Conservation (phyloP, 345 rosid genomes). For the Gossypium longicalyx region DNA sequence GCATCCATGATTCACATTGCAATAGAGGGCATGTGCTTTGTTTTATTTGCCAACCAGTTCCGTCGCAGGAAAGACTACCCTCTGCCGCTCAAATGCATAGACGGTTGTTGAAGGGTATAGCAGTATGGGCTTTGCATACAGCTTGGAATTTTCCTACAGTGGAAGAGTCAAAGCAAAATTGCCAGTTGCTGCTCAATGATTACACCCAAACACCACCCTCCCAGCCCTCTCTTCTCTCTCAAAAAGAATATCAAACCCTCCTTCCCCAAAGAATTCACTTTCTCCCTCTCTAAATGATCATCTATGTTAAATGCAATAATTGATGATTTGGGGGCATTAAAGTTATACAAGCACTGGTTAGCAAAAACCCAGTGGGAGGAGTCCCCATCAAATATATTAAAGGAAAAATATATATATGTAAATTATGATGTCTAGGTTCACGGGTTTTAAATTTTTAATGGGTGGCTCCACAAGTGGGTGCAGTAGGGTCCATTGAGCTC, state of each 20-base stretch:
- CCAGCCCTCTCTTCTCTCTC: not conserved
- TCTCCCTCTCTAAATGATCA: not conserved
- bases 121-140: conserved; percentile 9
- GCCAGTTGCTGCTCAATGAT: not conserved
- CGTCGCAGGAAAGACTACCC: conserved; percentile 6
- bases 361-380: no score
- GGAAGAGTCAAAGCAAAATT: conserved; percentile 8
- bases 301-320: no score
- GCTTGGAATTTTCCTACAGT: conserved; percentile 9
- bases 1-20: conserved; percentile 15
- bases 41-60: conserved; percentile 14
- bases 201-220: not conserved
- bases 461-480: no score
- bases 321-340: no score
- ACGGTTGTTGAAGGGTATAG: not conserved
- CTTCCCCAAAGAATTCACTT: not conserved
- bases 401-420: no score
- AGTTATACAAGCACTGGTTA: no score
- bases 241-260: not conserved
- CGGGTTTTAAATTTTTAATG: no score
- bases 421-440: no score
- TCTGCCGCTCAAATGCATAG: not conserved
- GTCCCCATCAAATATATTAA: no score
- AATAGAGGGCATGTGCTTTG: conserved; percentile 11
- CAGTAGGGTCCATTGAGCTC: not conserved